These are phyloP conservation scores for Bocquillonia castaneifolia DNA, from an alignment of 441 rosid genomes.

Conservation along the genomic window DNA sequence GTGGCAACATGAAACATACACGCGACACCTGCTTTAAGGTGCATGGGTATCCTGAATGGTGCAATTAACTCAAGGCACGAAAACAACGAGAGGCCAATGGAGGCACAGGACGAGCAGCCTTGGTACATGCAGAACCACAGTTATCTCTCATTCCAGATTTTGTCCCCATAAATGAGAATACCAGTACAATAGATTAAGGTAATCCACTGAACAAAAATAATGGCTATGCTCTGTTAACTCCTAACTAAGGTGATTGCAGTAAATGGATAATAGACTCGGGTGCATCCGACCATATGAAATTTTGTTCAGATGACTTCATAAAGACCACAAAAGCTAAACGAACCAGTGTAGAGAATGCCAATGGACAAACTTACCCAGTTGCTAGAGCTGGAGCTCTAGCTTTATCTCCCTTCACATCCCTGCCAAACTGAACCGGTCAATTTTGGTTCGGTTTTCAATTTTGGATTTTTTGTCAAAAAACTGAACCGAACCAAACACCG, in stretches of 20 bases:
- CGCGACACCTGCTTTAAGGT: neutral
- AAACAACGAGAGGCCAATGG: neutral
- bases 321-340: no score
- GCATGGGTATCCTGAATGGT: no score
- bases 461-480: no score
- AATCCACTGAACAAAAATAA: no score
- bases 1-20: neutral
- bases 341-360: neutral
- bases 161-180: neutral
- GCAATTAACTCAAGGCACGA: neutral
- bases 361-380: neutral
- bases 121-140: neutral
- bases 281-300: neutral
- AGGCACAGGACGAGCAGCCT: neutral
- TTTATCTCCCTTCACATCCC: neutral
- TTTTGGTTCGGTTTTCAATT: no score
- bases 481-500: no score
- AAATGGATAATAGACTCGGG: neutral
- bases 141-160: neutral
- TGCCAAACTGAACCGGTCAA: no score
- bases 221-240: no score
- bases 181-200: no score
- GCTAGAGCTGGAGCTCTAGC: neutral
- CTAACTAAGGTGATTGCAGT: no score
- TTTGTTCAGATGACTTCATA: neutral